These are phyloP conservation scores for Discostella stelligeroides DNA, from an alignment of 108 stramenopile species.

Conservation along the genomic window DNA sequence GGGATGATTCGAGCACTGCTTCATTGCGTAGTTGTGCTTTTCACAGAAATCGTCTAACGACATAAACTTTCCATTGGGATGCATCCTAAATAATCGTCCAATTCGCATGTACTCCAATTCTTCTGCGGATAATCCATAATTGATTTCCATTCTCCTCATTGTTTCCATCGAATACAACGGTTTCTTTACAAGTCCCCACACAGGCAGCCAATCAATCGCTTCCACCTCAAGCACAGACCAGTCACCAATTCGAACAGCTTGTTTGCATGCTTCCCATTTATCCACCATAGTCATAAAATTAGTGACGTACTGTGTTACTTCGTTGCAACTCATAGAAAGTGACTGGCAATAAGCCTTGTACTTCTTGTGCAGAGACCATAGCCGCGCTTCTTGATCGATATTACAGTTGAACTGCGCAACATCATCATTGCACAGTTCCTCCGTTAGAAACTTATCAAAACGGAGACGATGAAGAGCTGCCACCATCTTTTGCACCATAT, in stretches of 20 bases:
- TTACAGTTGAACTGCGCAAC: background rate
- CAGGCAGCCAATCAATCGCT: background rate
- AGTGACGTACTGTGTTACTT: background rate
- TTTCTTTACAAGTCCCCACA: background rate
- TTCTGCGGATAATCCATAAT: background rate
- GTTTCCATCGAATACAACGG: conserved; percentile 1
- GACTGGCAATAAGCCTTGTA: background rate
- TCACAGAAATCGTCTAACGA: too few relatives aligned
- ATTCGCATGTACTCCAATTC: background rate
- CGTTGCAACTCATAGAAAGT: background rate
- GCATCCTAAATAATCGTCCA: background rate
- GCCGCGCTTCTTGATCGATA: too few relatives aligned
- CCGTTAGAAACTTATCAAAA: background rate
- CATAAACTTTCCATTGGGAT: too few relatives aligned
- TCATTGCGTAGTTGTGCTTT: too few relatives aligned
- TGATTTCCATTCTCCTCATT: background rate
- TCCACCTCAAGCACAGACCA: background rate
- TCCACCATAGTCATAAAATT: background rate
- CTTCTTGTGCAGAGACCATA: too few relatives aligned
- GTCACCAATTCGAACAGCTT: background rate
- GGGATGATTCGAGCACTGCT: background rate
- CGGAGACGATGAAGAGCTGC: background rate
- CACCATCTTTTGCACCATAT: background rate
- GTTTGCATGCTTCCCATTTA: background rate
- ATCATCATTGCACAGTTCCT: background rate